Evolutionary conservation across 306 rosid species (phyloP).

Genomic region (Prunus mongolica): DNA sequence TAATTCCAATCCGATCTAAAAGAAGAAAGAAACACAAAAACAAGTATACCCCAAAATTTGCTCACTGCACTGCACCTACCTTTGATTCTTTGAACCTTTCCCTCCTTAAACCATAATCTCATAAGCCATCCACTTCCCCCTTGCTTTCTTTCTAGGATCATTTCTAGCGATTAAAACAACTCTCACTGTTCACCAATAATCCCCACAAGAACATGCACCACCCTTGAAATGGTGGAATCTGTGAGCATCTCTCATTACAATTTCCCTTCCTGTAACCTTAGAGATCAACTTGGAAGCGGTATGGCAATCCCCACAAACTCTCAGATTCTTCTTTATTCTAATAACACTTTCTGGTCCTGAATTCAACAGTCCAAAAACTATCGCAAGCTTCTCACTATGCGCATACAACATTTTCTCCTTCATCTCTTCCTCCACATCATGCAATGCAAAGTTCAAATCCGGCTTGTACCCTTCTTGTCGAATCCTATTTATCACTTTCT

Average conservation of each 20-base stretch:
- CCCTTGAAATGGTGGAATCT: constrained; percentile 43
- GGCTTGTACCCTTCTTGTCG: constrained; percentile 35
- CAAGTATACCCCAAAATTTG: background rate
- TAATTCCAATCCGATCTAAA: background rate
- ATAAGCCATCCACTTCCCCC: no score
- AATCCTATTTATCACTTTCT: constrained; percentile 31
- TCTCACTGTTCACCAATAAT: constrained; percentile 30
- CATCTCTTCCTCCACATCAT: constrained; percentile 39
- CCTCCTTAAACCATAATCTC: no score
- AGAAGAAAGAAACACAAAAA: background rate
- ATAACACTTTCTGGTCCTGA: constrained; percentile 19
- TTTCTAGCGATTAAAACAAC: no score
- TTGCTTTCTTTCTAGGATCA: no score
- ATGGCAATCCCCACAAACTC: constrained; percentile 49
- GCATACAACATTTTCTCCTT: constrained; percentile 34
- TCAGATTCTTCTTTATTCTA: constrained; percentile 39
- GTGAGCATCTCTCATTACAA: constrained; percentile 38
- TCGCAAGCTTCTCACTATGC: constrained; percentile 46
- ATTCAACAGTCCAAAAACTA: constrained; percentile 33
- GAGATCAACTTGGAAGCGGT: constrained; percentile 35
- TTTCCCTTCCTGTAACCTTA: constrained; percentile 33
- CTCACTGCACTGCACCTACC: background rate
- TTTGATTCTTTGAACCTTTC: no score
- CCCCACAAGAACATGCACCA: constrained; percentile 43
- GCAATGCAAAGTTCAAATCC: constrained; percentile 36